Evolutionary conservation across 768 basidiomycete species (phyloP).

Genomic region (Suillus fuscotomentosus): DNA sequence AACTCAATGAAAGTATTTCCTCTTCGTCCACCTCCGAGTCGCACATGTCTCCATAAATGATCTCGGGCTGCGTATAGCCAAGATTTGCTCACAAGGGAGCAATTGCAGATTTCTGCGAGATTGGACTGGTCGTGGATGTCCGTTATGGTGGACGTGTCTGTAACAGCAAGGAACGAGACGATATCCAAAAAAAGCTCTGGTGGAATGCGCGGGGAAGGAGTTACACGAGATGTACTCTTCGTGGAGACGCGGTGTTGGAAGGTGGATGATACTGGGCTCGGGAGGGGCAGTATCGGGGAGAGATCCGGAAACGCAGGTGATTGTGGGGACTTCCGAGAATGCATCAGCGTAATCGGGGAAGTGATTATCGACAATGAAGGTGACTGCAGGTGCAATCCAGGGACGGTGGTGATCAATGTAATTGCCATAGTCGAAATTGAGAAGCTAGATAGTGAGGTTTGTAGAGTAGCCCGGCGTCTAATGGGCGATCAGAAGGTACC

Average conservation of each 20-base stretch:
- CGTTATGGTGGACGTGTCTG: conserved; percentile 8
- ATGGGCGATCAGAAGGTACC: not conserved
- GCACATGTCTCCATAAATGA: conserved; percentile 22
- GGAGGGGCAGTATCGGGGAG: not conserved
- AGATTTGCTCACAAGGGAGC: conserved; percentile 30
- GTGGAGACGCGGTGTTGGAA: not conserved
- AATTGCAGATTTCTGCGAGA: conserved; percentile 20
- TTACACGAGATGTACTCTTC: not conserved
- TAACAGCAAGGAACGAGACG: conserved; percentile 25
- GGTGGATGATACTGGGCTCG: not conserved
- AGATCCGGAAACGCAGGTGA: not conserved
- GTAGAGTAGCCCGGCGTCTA: not conserved
- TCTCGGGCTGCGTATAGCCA: conserved; percentile 26
- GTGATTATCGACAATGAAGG: not conserved
- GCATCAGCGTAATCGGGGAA: not conserved
- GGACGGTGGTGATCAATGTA: not conserved
- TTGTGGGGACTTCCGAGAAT: conserved; percentile 1
- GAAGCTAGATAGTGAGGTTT: not conserved
- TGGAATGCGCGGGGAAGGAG: conserved; percentile 19
- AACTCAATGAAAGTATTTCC: conserved; percentile 21
- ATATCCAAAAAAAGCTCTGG: conserved; percentile 30
- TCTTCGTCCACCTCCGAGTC: conserved; percentile 17
- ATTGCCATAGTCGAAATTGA: not conserved
- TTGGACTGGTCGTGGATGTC: conserved; percentile 16
- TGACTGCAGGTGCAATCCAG: not conserved